Conservation (phyloP, 2,329 filamentous ascomycete genomes). For the Geosmithia putterillii region DNA sequence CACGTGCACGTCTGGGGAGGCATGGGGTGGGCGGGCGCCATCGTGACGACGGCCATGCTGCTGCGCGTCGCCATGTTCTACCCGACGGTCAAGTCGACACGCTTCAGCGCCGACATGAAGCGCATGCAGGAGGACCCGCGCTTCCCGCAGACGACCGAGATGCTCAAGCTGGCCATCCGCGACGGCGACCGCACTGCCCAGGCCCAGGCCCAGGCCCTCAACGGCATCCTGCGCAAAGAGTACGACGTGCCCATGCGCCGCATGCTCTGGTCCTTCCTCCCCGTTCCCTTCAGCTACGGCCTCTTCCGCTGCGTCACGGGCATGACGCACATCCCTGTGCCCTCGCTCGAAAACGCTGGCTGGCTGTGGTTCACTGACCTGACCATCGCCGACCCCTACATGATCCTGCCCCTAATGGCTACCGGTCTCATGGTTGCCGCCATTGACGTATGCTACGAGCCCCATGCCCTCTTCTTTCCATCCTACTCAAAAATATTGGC, state of each 20-base stretch:
- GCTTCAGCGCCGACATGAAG: constrained; percentile 41
- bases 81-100: constrained; percentile 30
- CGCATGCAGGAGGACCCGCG: constrained; percentile 41
- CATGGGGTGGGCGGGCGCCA: constrained; percentile 72
- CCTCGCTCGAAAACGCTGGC: constrained; percentile 59
- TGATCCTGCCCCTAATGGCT: constrained; percentile 55
- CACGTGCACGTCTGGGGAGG: constrained; percentile 66
- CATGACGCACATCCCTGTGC: constrained; percentile 71
- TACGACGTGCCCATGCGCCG: constrained; percentile 19
- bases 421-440: constrained; percentile 43
- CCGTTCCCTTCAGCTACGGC: constrained; percentile 63
- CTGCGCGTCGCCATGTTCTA: constrained; percentile 56
- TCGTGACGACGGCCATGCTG: constrained; percentile 51
- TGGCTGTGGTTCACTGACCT: constrained; percentile 71
- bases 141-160: constrained; percentile 33
- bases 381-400: constrained; percentile 64
- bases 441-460: constrained; percentile 39
- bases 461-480: background rate
- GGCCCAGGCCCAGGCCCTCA: constrained; percentile 19
- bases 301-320: constrained; percentile 65
- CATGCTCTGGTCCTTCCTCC: constrained; percentile 25
- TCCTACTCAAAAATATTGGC: background rate
- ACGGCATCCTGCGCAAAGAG: constrained; percentile 21
- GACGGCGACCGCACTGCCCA: constrained; percentile 34
- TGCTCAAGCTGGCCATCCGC: constrained; percentile 31